Evolutionary conservation across 352 stramenopile genomes (phyloP).

Genomic region (Globisporangium paddicum): DNA sequence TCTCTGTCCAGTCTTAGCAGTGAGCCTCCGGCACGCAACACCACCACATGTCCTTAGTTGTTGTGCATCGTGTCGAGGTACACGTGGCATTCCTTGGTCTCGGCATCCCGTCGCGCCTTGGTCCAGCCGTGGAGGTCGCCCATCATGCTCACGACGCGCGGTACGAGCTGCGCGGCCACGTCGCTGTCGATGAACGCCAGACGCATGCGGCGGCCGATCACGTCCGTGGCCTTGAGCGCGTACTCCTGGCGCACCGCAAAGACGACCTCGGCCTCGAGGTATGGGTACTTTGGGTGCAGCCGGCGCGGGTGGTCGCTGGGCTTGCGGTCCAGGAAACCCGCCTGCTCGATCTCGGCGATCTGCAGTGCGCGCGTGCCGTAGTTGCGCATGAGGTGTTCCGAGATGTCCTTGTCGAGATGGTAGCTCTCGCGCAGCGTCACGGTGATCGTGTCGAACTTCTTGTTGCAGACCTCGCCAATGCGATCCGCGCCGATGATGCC

Average conservation of each 20-base stretch:
- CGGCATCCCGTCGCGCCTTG: conserved; percentile 67
- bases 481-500: conserved; percentile 87
- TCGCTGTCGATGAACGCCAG: conserved; percentile 92
- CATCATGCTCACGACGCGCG: conserved; percentile 93
- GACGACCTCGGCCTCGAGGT: conserved; percentile 93
- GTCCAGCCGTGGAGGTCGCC: conserved; percentile 83
- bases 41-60: conserved; percentile 20
- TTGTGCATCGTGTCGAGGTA: conserved; percentile 89
- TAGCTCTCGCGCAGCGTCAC: conserved; percentile 93
- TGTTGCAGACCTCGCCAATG: conserved; percentile 92
- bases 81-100: conserved; percentile 67
- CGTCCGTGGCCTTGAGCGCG: conserved; percentile 90
- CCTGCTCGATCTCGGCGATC: conserved; percentile 89
- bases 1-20: too few species aligned
- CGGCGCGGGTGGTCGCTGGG: conserved; percentile 80
- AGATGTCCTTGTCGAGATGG: conserved; percentile 91
- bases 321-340: conserved; percentile 83
- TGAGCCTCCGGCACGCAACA: background rate
- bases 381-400: conserved; percentile 94
- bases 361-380: conserved; percentile 95
- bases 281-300: conserved; percentile 93
- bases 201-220: conserved; percentile 90
- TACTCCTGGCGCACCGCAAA: conserved; percentile 94
- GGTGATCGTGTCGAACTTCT: conserved; percentile 96
- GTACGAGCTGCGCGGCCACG: conserved; percentile 64